Base-by-base conservation (phyloP, 2,329 filamentous ascomycete species). In the Didymella segeticola region DNA sequence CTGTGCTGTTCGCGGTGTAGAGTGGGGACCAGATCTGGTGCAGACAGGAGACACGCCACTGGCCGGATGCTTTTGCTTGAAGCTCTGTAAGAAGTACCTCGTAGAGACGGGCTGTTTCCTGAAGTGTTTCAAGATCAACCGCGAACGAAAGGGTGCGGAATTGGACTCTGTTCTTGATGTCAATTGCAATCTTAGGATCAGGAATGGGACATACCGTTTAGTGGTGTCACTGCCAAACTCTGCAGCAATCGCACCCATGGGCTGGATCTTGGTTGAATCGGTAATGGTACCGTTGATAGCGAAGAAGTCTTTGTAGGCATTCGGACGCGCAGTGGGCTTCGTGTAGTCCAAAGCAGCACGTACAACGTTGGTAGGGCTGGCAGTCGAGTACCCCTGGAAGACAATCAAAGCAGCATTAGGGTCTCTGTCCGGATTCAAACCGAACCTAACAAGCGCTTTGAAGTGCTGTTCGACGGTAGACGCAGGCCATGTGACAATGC, bases 51-150 rank as follows among this genome's bases (percentile, higher is more conserved):
- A 60, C 39, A 27, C 57, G 54, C 54, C 54, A 60, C 7, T 52
- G 38, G 12, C 57, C 37, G 63, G 71, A 51, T 69, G 65, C 51
- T 64, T 58, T 67, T n/a, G 71, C 72, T 42, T 72, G 54, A 5
- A 60, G 50, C 26, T 55, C 47, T 11, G 43, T 37, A 9, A 60
- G 5, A 5, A 60, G 5, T 12, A 48, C 66, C 34, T 66, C 56
- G 48, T 77, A 69, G 22, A 77, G 61, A n/a, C 49, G 69, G 7
- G 54, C 47, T 12, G 57, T 57, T 41, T 60, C 54, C 36, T 57
- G 54, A 11, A 60, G 51, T n/a, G 54, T 57, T 12, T 33, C 39
- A 57, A 57, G 49, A 47, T 69, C 68, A 25, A 66, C 60, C 12
- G 55, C 59, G 37, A 69, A 64, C 7, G 64, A 67, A 3, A 67